Evolutionary conservation across 2,329 filamentous ascomycete species (phyloP).

Genomic region (Xylaria sp.): DNA sequence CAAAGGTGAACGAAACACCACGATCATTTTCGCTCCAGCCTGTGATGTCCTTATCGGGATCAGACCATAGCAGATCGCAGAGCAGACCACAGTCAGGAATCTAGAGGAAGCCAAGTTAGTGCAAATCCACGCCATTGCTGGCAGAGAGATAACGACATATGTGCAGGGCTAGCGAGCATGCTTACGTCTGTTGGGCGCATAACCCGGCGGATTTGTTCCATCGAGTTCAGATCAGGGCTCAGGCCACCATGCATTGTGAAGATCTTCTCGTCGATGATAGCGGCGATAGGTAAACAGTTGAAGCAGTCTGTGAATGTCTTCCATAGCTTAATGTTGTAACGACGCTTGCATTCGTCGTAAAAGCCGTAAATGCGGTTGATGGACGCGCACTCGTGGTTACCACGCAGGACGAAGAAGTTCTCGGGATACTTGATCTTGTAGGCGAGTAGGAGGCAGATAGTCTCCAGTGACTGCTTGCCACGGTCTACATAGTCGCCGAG

Average conservation of each 20-base stretch:
- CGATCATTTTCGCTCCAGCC: slow-evolving; percentile 99
- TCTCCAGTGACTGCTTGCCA: slow-evolving; percentile 98
- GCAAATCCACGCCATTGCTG: slow-evolving; percentile 35
- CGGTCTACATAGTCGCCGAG: slow-evolving; percentile 98
- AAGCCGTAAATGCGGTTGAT: slow-evolving; percentile 99
- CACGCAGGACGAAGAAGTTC: slow-evolving; percentile 98
- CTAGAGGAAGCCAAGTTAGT: slow-evolving; percentile 51
- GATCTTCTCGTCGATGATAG: slow-evolving; percentile 99
- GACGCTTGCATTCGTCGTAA: slow-evolving; percentile 99
- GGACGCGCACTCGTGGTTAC: slow-evolving; percentile 98
- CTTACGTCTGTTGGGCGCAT: slow-evolving; percentile 99
- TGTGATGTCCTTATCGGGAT: slow-evolving; percentile 98
- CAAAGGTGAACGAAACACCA: slow-evolving; percentile 98
- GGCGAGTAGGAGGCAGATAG: slow-evolving; percentile 91
- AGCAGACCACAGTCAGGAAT: slow-evolving; percentile 97
- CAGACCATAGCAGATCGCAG: slow-evolving; percentile 97
- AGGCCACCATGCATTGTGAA: slow-evolving; percentile 99
- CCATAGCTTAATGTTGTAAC: slow-evolving; percentile 99
- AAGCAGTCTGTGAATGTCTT: slow-evolving; percentile 99
- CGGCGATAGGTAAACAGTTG: slow-evolving; percentile 97
- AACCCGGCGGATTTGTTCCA: slow-evolving; percentile 99
- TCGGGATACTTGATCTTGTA: slow-evolving; percentile 99
- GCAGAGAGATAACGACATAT: slow-evolving; percentile 21
- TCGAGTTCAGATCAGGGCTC: slow-evolving; percentile 96
- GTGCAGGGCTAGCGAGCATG: slow-evolving; percentile 31